These are phyloP conservation scores for Aspergillus ibericus DNA, from an alignment of 2,329 filamentous ascomycete species.

Conservation along the genomic window DNA sequence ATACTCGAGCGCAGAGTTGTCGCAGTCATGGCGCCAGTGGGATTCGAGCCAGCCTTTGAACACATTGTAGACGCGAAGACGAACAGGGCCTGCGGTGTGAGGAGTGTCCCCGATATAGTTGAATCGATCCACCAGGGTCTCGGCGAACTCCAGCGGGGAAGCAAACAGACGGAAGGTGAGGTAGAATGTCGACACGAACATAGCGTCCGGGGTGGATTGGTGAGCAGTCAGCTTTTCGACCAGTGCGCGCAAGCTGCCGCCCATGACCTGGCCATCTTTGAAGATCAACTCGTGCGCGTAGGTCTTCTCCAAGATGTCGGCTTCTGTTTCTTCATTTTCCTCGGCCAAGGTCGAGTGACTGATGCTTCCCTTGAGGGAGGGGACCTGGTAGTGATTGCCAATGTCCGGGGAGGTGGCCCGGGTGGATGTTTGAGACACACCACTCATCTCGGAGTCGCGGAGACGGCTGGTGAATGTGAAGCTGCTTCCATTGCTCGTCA, in stretches of 20 bases:
- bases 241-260: slow-evolving; percentile 83
- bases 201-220: slow-evolving; percentile 85
- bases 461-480: slow-evolving; percentile 72
- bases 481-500: slow-evolving; percentile 74
- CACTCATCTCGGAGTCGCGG: slow-evolving; percentile 76
- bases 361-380: slow-evolving; percentile 68
- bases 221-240: slow-evolving; percentile 94
- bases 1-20: slow-evolving; percentile 70
- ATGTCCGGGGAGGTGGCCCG: slow-evolving; percentile 82
- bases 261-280: slow-evolving; percentile 92
- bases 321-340: slow-evolving; percentile 76
- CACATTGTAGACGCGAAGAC: slow-evolving; percentile 89
- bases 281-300: slow-evolving; percentile 91
- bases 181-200: slow-evolving; percentile 93
- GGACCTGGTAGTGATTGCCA: slow-evolving; percentile 55
- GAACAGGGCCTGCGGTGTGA: slow-evolving; percentile 74
- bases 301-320: slow-evolving; percentile 83
- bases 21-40: slow-evolving; percentile 84
- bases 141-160: slow-evolving; percentile 73
- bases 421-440: slow-evolving; percentile 79
- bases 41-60: slow-evolving; percentile 98
- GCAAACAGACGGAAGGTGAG: slow-evolving; percentile 94
- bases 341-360: slow-evolving; percentile 67
- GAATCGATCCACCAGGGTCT: slow-evolving; percentile 84
- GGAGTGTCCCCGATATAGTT: slow-evolving; percentile 83